Evolutionary conservation across 495 filamentous ascomycete species (phyloP).

Genomic region (Lepidopterella palustris): DNA sequence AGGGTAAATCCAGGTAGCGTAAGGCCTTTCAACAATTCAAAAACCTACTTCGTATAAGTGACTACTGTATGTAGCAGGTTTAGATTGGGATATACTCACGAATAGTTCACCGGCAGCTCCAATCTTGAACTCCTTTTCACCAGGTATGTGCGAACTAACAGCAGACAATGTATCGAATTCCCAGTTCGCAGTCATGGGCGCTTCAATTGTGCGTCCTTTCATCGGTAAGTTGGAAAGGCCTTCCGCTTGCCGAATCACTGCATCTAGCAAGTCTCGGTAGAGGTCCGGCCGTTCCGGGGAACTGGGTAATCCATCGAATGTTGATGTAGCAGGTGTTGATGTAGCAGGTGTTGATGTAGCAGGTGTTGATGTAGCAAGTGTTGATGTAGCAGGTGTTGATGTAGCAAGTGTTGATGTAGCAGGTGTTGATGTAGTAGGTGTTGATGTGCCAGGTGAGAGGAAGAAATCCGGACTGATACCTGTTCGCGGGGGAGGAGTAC

Average conservation of each 20-base stretch:
- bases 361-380: too few species aligned
- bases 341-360: too few species aligned
- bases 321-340: neutral
- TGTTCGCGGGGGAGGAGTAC: neutral
- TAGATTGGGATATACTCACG: neutral
- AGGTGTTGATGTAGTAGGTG: too few species aligned
- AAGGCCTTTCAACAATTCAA: slow-evolving; percentile 7
- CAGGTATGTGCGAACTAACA: neutral
- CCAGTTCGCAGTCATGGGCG: neutral
- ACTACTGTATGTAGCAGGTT: neutral
- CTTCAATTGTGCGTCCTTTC: neutral
- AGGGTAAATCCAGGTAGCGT: slow-evolving; percentile 1
- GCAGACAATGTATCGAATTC: neutral
- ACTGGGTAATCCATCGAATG: neutral
- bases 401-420: too few species aligned
- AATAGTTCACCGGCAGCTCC: slow-evolving; percentile 11
- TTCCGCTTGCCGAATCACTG: neutral
- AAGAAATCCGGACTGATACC: neutral
- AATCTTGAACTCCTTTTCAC: slow-evolving; percentile 7
- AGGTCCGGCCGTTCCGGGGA: neutral
- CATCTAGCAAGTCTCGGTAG: slow-evolving; percentile 1
- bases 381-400: too few species aligned
- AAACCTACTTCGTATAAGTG: slow-evolving; percentile 5
- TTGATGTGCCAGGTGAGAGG: neutral
- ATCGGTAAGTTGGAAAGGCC: neutral